Percentiles rank a stretch among this genome's conserved stretches.
phyloP scores from a whole-genome alignment of 192 early-diverging fungal species.

The Coemansia sp. region DNA sequence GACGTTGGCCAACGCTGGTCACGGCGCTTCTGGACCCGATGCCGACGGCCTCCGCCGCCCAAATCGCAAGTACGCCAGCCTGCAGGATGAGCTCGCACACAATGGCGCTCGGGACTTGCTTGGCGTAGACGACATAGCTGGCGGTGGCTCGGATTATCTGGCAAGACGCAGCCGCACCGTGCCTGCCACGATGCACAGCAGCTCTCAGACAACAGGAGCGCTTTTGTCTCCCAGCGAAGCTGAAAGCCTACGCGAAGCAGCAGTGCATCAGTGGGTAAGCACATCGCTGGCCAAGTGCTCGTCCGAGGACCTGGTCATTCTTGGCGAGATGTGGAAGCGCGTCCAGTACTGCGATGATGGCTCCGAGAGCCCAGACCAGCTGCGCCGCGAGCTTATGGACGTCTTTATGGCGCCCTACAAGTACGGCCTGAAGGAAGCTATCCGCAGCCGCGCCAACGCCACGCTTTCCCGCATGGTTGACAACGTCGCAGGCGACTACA shows the following conservation, averaged over 20 bases:
- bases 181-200: not conserved
- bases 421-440: slow-evolving; percentile 41
- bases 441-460: slow-evolving; percentile 39
- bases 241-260: slow-evolving; percentile 14
- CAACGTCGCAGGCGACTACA: slow-evolving; percentile 42
- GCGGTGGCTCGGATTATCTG: not conserved
- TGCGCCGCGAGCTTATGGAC: slow-evolving; percentile 43
- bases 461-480: slow-evolving; percentile 48
- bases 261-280: slow-evolving; percentile 34
- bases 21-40: not conserved
- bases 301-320: slow-evolving; percentile 45
- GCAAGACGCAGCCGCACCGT: not conserved
- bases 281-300: slow-evolving; percentile 25
- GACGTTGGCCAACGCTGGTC: not conserved
- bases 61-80: slow-evolving; percentile 23
- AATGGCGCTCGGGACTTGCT: slow-evolving; percentile 17
- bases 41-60: not conserved
- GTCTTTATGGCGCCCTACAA: slow-evolving; percentile 39
- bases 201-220: slow-evolving; percentile 1
- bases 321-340: slow-evolving; percentile 52
- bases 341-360: slow-evolving; percentile 36
- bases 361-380: slow-evolving; percentile 18
- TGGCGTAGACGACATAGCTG: slow-evolving; percentile 28
- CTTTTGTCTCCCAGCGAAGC: slow-evolving; percentile 9
- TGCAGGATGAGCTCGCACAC: slow-evolving; percentile 40